Conservation (phyloP, 768 basidiomycete species). For the Sutorius australiensis region DNA sequence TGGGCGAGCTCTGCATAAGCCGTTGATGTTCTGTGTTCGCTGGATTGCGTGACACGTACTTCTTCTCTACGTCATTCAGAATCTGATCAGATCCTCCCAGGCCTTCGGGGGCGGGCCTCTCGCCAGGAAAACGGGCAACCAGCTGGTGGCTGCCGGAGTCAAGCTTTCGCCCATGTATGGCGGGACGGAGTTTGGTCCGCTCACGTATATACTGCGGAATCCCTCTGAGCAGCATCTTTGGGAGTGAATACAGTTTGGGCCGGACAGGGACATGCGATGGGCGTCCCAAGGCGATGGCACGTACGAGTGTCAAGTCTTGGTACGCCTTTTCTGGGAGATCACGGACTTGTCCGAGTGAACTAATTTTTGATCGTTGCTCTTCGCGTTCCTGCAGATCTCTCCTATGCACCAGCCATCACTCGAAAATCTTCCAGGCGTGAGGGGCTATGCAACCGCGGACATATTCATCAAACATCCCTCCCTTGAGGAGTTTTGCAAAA, state of each 20-base stretch:
- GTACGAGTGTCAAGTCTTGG: conserved; percentile 37
- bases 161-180: conserved; percentile 35
- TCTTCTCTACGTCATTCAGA: neutral
- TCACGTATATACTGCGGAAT: conserved; percentile 14
- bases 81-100: conserved; percentile 19
- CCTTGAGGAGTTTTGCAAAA: conserved; percentile 39
- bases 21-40: conserved; percentile 16
- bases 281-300: conserved; percentile 34
- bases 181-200: conserved; percentile 35
- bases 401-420: conserved; percentile 27
- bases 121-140: conserved; percentile 33
- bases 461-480: conserved; percentile 43
- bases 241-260: conserved; percentile 30
- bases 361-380: neutral
- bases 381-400: conserved; percentile 17
- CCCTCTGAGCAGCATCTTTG: conserved; percentile 31
- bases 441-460: conserved; percentile 44
- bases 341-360: neutral
- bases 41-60: conserved; percentile 20
- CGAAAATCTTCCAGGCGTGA: conserved; percentile 35
- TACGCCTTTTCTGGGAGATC: conserved; percentile 8
- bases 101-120: conserved; percentile 36
- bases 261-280: conserved; percentile 29
- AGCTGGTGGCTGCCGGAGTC: conserved; percentile 32
- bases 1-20: conserved; percentile 19